Conservation (phyloP, 1,139 yeast species). For the Casaregolazyma lundiana region DNA sequence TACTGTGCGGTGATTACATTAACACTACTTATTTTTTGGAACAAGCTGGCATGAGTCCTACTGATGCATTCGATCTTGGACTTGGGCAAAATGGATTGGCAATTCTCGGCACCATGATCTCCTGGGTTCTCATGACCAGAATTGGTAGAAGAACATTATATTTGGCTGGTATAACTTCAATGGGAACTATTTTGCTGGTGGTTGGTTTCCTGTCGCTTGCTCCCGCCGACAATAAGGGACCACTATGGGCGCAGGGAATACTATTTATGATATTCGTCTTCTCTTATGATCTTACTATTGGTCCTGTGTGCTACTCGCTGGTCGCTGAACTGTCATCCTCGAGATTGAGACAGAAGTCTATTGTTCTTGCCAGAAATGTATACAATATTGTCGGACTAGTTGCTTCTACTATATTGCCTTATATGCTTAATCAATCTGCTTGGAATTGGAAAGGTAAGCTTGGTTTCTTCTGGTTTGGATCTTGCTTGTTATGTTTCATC, state of each 20-base stretch:
- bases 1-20: slow-evolving; percentile 43
- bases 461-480: slow-evolving; percentile 54
- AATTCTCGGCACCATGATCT: slow-evolving; percentile 44
- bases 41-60: slow-evolving; percentile 18
- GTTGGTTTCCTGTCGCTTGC: slow-evolving; percentile 18
- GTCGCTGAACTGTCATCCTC: slow-evolving; percentile 54
- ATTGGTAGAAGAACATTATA: slow-evolving; percentile 48
- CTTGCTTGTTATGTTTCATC: slow-evolving; percentile 31
- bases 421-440: slow-evolving; percentile 53
- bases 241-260: slow-evolving; percentile 19
- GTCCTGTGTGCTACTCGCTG: slow-evolving; percentile 52
- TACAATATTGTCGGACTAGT: slow-evolving; percentile 41
- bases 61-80: slow-evolving; percentile 19
- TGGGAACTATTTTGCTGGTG: slow-evolving; percentile 36
- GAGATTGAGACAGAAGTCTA: slow-evolving; percentile 49
- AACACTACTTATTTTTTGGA: slow-evolving; percentile 25
- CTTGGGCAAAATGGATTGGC: slow-evolving; percentile 36
- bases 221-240: slow-evolving; percentile 5
- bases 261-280: slow-evolving; percentile 23
- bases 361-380: slow-evolving; percentile 48
- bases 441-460: slow-evolving; percentile 57
- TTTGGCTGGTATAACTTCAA: slow-evolving; percentile 39
- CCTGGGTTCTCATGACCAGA: slow-evolving; percentile 46
- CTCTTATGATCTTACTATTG: slow-evolving; percentile 48
- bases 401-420: slow-evolving; percentile 44